A percentile compares a stretch with the other conserved stretches of the same genome.
phyloP scores from a whole-genome alignment of 371 early-diverging fungal species.

The Actinomortierella ambigua region DNA sequence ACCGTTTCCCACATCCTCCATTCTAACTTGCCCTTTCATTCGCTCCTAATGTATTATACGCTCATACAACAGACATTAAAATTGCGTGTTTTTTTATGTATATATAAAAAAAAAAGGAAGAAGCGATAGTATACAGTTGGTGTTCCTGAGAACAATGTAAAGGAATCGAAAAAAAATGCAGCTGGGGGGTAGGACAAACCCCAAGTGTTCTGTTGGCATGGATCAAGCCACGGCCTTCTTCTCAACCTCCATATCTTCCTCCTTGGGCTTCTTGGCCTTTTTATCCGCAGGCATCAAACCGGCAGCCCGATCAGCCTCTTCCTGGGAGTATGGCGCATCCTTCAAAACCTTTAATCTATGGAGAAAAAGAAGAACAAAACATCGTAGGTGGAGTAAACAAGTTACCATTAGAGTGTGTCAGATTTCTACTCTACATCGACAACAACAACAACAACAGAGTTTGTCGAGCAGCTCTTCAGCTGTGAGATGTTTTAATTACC shows the following conservation, averaged over 20 bases:
- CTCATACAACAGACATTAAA: no score
- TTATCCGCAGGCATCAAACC: constrained; percentile 56
- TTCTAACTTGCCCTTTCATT: no score
- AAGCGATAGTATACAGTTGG: no score
- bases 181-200: no score
- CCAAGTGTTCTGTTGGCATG: constrained; percentile 15
- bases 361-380: not conserved
- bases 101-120: no score
- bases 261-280: constrained; percentile 45
- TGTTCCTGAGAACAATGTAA: no score
- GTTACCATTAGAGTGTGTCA: not conserved
- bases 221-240: not conserved
- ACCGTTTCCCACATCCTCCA: no score
- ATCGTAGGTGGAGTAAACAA: not conserved
- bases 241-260: constrained; percentile 20
- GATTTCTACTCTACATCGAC: not conserved
- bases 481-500: constrained; percentile 21
- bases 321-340: constrained; percentile 76
- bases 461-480: not conserved
- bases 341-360: constrained; percentile 67
- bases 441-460: not conserved
- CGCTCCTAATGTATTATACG: no score
- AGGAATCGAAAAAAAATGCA: no score
- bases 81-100: no score
- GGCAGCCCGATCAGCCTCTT: constrained; percentile 80